Conservation (phyloP, 345 rosid genomes). For the Passiflora organensis region DNA sequence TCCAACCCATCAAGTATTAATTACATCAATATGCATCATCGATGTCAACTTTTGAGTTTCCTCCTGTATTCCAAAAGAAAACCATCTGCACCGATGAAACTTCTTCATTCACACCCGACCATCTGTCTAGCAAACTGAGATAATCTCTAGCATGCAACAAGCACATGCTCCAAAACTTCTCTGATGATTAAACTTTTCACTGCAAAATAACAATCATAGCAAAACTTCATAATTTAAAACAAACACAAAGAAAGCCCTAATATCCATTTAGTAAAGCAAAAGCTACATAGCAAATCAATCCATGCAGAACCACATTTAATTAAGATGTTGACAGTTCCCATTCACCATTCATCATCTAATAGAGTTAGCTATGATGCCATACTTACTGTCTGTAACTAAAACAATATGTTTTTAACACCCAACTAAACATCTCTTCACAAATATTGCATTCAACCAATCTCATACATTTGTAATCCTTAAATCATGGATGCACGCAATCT, state of each 20-base stretch:
- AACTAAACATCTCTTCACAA: too few relatives aligned
- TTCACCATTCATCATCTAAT: background rate
- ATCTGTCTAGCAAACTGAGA: constrained; percentile 26
- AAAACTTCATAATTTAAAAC: constrained; percentile 4
- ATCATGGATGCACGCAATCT: too few relatives aligned
- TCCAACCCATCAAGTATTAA: constrained; percentile 34
- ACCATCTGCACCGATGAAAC: constrained; percentile 29
- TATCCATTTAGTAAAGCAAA: background rate
- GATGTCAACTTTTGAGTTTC: constrained; percentile 16
- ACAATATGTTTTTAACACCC: too few relatives aligned
- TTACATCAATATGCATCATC: constrained; percentile 32
- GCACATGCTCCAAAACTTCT: constrained; percentile 36
- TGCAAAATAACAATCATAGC: constrained; percentile 23
- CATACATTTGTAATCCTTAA: too few relatives aligned
- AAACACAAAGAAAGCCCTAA: background rate
- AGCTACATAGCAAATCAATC: background rate
- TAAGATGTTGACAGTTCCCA: background rate
- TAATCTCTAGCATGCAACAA: constrained; percentile 31
- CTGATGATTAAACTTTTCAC: constrained; percentile 25
- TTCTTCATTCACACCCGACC: constrained; percentile 21
- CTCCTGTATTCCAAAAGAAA: constrained; percentile 19
- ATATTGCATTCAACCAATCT: too few relatives aligned
- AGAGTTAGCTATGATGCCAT: too few relatives aligned
- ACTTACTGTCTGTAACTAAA: too few relatives aligned
- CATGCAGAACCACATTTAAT: background rate